These are phyloP conservation scores for Aspergillus neotritici DNA, from an alignment of 2,329 filamentous ascomycete genomes.

Conservation along the genomic window DNA sequence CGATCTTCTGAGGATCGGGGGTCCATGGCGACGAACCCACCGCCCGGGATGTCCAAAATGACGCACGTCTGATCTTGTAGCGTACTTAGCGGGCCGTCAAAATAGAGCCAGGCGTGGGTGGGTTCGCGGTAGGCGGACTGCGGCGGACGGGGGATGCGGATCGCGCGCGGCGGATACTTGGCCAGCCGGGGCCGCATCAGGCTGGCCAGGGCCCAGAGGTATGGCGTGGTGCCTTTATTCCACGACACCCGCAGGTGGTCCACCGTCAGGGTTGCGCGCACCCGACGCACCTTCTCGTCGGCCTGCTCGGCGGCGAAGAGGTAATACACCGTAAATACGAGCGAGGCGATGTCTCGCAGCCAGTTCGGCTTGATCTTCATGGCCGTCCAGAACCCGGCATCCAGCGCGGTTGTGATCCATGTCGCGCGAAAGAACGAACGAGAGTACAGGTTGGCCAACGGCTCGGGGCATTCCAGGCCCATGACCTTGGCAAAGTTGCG, in stretches of 20 bases:
- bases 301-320: slow-evolving; percentile 87
- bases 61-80: slow-evolving; percentile 70
- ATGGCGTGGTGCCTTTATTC: slow-evolving; percentile 91
- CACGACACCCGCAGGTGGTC: slow-evolving; percentile 89
- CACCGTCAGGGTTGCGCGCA: slow-evolving; percentile 77
- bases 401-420: slow-evolving; percentile 90
- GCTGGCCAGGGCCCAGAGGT: slow-evolving; percentile 66
- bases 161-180: slow-evolving; percentile 71
- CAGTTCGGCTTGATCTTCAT: slow-evolving; percentile 83
- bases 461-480: slow-evolving; percentile 86
- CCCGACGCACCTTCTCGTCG: slow-evolving; percentile 92
- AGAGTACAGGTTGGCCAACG: slow-evolving; percentile 88
- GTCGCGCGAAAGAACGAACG: slow-evolving; percentile 90
- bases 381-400: slow-evolving; percentile 97
- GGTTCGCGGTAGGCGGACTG: slow-evolving; percentile 79
- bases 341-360: slow-evolving; percentile 73
- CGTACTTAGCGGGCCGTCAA: slow-evolving; percentile 76
- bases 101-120: slow-evolving; percentile 85
- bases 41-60: slow-evolving; percentile 84
- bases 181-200: slow-evolving; percentile 74
- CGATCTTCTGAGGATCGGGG: slow-evolving; percentile 94
- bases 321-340: slow-evolving; percentile 85
- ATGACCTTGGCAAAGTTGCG: slow-evolving; percentile 92
- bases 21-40: slow-evolving; percentile 94
- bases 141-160: slow-evolving; percentile 75